phyloP scores from a whole-genome alignment of 306 rosid species.

The Glycine tomentella region DNA sequence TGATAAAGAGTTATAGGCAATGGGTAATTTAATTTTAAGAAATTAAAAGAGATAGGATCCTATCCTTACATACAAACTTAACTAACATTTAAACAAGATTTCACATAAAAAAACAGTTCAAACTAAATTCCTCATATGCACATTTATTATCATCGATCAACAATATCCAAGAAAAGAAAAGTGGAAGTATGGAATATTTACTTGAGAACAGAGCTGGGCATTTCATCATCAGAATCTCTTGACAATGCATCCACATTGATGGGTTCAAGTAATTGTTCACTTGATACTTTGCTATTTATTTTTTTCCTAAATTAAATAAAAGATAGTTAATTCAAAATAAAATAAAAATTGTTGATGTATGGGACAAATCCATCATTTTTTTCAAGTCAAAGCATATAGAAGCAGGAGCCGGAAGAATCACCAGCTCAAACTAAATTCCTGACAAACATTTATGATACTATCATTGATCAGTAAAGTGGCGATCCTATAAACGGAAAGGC shows the following conservation, averaged over 20 bases:
- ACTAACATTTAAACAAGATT: background rate
- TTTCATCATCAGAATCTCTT: slow-evolving; percentile 59
- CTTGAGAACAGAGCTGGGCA: slow-evolving; percentile 60
- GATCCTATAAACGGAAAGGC: slow-evolving; percentile 5
- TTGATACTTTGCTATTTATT: slow-evolving; percentile 29
- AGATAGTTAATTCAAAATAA: slow-evolving; percentile 2
- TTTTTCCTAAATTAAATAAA: slow-evolving; percentile 55
- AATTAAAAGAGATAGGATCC: background rate
- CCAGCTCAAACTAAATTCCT: slow-evolving; percentile 37
- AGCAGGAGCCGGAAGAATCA: slow-evolving; percentile 28
- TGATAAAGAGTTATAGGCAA: background rate
- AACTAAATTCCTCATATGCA: slow-evolving; percentile 24
- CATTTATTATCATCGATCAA: slow-evolving; percentile 23
- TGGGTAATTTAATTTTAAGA: background rate
- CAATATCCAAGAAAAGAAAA: slow-evolving; percentile 27
- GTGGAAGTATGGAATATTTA: slow-evolving; percentile 47
- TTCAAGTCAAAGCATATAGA: slow-evolving; percentile 25
- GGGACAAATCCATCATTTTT: slow-evolving; percentile 11
- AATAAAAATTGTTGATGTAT: slow-evolving; percentile 1
- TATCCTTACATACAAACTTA: background rate
- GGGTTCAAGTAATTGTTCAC: slow-evolving; percentile 49
- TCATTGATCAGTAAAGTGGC: slow-evolving; percentile 12
- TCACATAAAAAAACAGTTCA: slow-evolving; percentile 15
- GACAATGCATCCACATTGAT: slow-evolving; percentile 29
- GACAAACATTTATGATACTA: slow-evolving; percentile 25